These are phyloP conservation scores for Saccharum spontaneum DNA, from an alignment of 176 grass and related monocot species.

Conservation along the genomic window DNA sequence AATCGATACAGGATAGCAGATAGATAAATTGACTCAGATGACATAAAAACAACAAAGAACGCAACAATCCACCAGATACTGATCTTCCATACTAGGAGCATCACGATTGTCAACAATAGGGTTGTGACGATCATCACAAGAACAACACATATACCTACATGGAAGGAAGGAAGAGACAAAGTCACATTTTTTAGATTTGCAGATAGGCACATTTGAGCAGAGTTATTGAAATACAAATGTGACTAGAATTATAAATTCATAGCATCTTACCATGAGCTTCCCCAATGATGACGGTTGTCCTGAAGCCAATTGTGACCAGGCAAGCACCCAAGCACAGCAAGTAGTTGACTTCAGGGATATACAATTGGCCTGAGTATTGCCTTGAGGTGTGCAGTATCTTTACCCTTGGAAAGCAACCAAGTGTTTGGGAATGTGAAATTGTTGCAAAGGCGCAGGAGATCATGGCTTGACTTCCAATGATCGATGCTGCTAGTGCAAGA, in stretches of 20 bases:
- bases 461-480: constrained; percentile 63
- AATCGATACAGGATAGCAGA: constrained; percentile 48
- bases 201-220: neutral
- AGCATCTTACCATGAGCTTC: constrained; percentile 48
- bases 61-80: constrained; percentile 26
- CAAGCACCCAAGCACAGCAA: constrained; percentile 36
- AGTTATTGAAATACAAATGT: neutral
- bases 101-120: constrained; percentile 43
- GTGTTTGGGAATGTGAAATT: constrained; percentile 36
- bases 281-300: constrained; percentile 43
- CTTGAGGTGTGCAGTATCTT: constrained; percentile 51
- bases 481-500: constrained; percentile 37
- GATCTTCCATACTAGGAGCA: constrained; percentile 53
- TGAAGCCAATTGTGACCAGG: constrained; percentile 39
- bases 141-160: constrained; percentile 51
- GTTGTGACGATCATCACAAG: constrained; percentile 55
- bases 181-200: neutral
- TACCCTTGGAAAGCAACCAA: constrained; percentile 51
- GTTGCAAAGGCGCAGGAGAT: constrained; percentile 56
- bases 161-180: neutral
- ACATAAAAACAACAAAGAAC: constrained; percentile 31
- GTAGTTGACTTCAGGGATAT: constrained; percentile 55
- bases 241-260: neutral
- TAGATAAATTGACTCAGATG: constrained; percentile 39
- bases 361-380: constrained; percentile 53